Base-by-base conservation (phyloP, 2,329 filamentous ascomycete genomes). In the Epichloe sibirici region DNA sequence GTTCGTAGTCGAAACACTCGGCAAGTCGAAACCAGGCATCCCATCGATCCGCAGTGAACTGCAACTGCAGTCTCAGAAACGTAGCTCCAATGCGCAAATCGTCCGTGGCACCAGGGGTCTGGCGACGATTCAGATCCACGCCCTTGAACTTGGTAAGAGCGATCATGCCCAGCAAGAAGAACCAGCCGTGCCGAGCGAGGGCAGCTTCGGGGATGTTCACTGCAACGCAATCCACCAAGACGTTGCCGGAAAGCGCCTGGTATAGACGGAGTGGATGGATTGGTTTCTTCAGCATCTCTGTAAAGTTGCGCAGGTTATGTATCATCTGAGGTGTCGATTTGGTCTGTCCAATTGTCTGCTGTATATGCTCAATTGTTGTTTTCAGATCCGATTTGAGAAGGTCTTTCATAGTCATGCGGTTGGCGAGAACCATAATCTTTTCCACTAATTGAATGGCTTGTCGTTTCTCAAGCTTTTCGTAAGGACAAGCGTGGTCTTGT, bases 311-410 rank as follows among this genome's bases (percentile, higher is more conserved):
- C 52, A 88, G 77, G 66, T 98, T 98, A 65, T 93, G 85, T n/a
- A 85, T 78, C 68, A 95, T 84, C 56, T 90, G 83, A 5, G 88
- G 81, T 1, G 85, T 86, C 12, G 85, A 81, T 65, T 90, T 95
- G 31, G 85, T 81, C 51, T 80, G 79, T 1, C 88, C 89, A 51
- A 97, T 85, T 5, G 88, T 85, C 58, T 88, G 83, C 65, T 97
- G 90, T 69, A 98, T 88, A 59, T 90, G 90, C 54, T 98, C 93
- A 54, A 98, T 93, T 0, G 90, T 89, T 15, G 77, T 81, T 65
- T 91, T 94, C 51, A 98, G 74, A 52, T 97, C 89, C 15, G 90
- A 93, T 66, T 95, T 97, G 15, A 90, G 80, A 17, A 97, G 71
- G 58, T 97, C 93, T 62, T 91, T 95, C 72, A 95, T 86, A 23